Evolutionary conservation across 1,284 basidiomycete species (phyloP).

Genomic region (Lignosus rhinocerotis): DNA sequence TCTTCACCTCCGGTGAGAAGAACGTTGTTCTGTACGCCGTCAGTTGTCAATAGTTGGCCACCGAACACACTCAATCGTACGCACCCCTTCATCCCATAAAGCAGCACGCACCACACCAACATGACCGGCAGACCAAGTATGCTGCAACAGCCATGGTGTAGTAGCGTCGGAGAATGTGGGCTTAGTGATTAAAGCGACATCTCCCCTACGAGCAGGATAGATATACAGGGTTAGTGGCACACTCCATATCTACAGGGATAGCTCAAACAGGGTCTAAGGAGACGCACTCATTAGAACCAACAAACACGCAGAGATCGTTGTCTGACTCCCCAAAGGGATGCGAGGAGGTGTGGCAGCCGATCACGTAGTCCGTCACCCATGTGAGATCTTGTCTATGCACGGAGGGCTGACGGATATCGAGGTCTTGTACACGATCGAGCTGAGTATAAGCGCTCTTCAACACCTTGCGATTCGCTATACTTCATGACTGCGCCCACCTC

Average conservation of each 20-base stretch:
- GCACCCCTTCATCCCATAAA: constrained; percentile 37
- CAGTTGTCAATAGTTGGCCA: not conserved
- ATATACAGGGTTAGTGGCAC: not conserved
- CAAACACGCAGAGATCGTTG: constrained; percentile 37
- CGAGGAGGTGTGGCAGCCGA: constrained; percentile 35
- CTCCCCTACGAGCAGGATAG: constrained; percentile 29
- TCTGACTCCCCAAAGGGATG: constrained; percentile 26
- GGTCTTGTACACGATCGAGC: constrained; percentile 36
- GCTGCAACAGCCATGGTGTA: constrained; percentile 34
- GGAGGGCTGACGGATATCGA: constrained; percentile 39
- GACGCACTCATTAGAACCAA: constrained; percentile 41
- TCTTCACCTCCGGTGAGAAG: constrained; percentile 42
- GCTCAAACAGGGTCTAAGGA: not conserved
- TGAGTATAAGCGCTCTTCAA: constrained; percentile 9
- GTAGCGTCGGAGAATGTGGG: constrained; percentile 27
- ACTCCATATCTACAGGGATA: not conserved
- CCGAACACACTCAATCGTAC: constrained; percentile 1
- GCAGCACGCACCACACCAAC: constrained; percentile 37
- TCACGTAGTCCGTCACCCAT: constrained; percentile 44
- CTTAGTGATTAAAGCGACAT: constrained; percentile 35
- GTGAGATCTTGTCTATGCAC: constrained; percentile 36
- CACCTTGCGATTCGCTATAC: not conserved
- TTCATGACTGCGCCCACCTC: constrained; percentile 41
- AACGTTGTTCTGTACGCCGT: constrained; percentile 32
- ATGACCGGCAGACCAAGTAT: constrained; percentile 35